Base-by-base conservation (phyloP, 2,329 filamentous ascomycete genomes). In the Calycina herbarum region DNA sequence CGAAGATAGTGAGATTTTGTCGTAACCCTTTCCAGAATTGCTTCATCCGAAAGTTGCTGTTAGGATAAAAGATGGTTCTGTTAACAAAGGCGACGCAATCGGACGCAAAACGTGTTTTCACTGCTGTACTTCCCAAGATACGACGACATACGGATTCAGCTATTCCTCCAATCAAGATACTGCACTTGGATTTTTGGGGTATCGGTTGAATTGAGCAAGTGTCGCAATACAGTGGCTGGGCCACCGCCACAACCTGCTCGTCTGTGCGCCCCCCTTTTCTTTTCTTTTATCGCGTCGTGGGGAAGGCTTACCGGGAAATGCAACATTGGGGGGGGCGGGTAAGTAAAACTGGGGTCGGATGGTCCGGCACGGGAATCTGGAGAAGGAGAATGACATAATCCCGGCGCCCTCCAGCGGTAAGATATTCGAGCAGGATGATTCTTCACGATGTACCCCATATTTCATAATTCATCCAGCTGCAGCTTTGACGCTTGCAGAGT, bases 81-180 rank as follows among this genome's bases (percentile, higher is more conserved):
- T 51, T 24, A 51, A 10, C 45, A 8, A 27, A 20, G n/a, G 45
- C n/a, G 10, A 51, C 45, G 20, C 5, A 51, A 51, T 51, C 45
- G n/a, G 45, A 10, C 45, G 45, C 8, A 51, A 51, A 51, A 51
- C 45, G 45, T 51, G 45, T 27, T 51, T 51, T 51, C 45, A 51
- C 45, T 24, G 20, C 17, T 51, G 45, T 51, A n/a, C 45, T 51
- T 51, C 45, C 42, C 20, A 51, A 24, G 20, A 51, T 51, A 51
- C 20, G 45, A 51, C 45, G 35, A 38, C 35, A 13, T 38, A 8
- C 35, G 45, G 45, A 24, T n/a, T 51, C 10, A 10, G 45, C n/a
- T 51, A 51, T 51, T 24, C 45, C 45, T 51, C 45, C 45, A 51
- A 51, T 51, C 45, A 51, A 24, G 20, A 51, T 51, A 24, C 17